Conservation (phyloP, 2,329 filamentous ascomycete genomes). For the Alternaria alternata region DNA sequence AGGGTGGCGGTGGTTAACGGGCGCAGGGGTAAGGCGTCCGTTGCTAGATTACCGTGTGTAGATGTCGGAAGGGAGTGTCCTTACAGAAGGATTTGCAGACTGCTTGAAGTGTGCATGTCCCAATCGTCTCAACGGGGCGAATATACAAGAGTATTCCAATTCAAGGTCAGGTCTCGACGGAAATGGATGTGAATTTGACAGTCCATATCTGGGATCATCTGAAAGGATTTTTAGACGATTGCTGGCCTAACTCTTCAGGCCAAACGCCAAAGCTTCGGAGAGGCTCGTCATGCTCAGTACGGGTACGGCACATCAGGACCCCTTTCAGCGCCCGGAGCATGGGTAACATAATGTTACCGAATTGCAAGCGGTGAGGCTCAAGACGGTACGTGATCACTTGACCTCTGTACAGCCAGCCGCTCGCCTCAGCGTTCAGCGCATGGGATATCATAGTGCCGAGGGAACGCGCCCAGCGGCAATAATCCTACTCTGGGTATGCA, state of each 20-base stretch:
- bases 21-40: constrained; percentile 31
- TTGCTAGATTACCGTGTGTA: constrained; percentile 30
- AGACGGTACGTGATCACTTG: constrained; percentile 19
- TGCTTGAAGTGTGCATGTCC: constrained; percentile 21
- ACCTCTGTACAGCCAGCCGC: constrained; percentile 22
- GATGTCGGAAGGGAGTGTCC: constrained; percentile 26
- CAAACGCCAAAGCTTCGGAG: constrained; percentile 30
- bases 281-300: constrained; percentile 23
- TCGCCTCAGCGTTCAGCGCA: constrained; percentile 25
- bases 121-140: constrained; percentile 25
- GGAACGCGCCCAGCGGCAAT: constrained; percentile 8
- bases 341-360: constrained; percentile 29
- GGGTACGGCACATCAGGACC: constrained; percentile 32
- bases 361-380: constrained; percentile 24
- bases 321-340: constrained; percentile 27
- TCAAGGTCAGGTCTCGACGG: constrained; percentile 27
- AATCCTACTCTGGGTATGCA: constrained; percentile 12
- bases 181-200: constrained; percentile 30
- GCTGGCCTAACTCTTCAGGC: constrained; percentile 32
- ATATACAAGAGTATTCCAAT: constrained; percentile 18
- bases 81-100: constrained; percentile 25
- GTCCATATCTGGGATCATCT: constrained; percentile 21
- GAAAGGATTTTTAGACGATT: constrained; percentile 32
- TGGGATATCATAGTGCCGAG: background rate
- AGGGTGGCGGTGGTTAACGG: constrained; percentile 27